These are phyloP conservation scores for Martensiomyces pterosporus DNA, from an alignment of 192 early-diverging fungal genomes.

Conservation along the genomic window DNA sequence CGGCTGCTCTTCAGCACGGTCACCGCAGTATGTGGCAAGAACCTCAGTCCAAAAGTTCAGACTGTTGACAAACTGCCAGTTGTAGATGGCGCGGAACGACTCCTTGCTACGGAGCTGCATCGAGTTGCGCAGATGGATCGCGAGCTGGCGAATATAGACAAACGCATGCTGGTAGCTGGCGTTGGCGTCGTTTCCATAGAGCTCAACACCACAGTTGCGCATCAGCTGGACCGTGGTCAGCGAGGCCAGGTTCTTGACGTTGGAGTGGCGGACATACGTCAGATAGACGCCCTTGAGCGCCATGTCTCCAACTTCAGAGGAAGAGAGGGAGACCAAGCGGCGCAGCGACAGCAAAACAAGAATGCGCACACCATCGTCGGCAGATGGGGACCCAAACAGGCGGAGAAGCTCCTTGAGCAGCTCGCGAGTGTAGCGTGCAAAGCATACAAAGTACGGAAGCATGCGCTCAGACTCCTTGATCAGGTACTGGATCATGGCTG, in stretches of 20 bases:
- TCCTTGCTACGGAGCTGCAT: conserved; percentile 83
- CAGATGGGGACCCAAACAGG: conserved; percentile 52
- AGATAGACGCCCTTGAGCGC: conserved; percentile 77
- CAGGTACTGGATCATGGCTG: conserved; percentile 78
- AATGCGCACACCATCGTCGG: conserved; percentile 70
- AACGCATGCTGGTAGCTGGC: conserved; percentile 92
- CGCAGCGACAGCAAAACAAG: conserved; percentile 81
- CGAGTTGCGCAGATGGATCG: conserved; percentile 85
- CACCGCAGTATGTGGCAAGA: conserved; percentile 64
- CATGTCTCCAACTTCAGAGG: conserved; percentile 59
- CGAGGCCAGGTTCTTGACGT: conserved; percentile 74
- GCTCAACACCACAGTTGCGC: conserved; percentile 87
- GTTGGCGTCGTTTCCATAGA: conserved; percentile 72
- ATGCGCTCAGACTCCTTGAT: conserved; percentile 75
- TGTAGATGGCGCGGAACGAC: conserved; percentile 86
- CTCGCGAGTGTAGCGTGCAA: conserved; percentile 76
- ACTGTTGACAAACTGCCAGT: conserved; percentile 96
- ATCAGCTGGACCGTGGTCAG: conserved; percentile 85
- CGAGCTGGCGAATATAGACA: conserved; percentile 88
- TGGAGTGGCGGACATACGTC: conserved; percentile 73
- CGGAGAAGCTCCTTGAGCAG: conserved; percentile 61
- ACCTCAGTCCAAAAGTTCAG: conserved; percentile 89
- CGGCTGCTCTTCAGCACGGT: conserved; percentile 50
- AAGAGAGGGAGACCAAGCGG: conserved; percentile 56
- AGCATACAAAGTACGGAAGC: conserved; percentile 75